Conservation (phyloP, 768 basidiomycete species). For the Thelephora ganbajun region DNA sequence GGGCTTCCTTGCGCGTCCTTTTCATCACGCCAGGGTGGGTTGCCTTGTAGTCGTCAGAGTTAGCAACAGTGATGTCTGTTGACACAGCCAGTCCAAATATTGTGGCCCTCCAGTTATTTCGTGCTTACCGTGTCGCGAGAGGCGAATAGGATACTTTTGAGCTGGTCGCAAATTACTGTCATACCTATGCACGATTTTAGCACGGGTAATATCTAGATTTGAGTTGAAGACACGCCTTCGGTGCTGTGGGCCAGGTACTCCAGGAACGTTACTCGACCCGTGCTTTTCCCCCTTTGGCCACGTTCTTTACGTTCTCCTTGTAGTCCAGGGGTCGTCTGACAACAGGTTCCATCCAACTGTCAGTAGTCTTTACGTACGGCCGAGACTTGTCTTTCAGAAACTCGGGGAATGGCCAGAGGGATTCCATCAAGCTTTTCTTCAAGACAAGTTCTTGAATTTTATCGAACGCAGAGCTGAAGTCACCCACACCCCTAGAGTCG, state of each 20-base stretch:
- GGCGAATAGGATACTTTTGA: slow-evolving; percentile 66
- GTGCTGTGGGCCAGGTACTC: slow-evolving; percentile 54
- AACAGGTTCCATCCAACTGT: slow-evolving; percentile 44
- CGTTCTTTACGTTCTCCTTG: slow-evolving; percentile 24
- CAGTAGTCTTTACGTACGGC: slow-evolving; percentile 21
- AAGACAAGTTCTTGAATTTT: slow-evolving; percentile 4
- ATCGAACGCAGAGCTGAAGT: slow-evolving; percentile 5
- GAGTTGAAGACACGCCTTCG: slow-evolving; percentile 46
- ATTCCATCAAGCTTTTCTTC: slow-evolving; percentile 3
- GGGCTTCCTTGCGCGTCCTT: slow-evolving; percentile 47
- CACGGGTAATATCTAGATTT: slow-evolving; percentile 2
- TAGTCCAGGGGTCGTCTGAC: slow-evolving; percentile 37
- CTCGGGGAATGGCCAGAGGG: slow-evolving; percentile 9
- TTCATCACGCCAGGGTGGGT: slow-evolving; percentile 41
- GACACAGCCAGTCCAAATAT: too few species aligned
- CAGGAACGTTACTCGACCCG: slow-evolving; percentile 41
- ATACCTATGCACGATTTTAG: slow-evolving; percentile 43
- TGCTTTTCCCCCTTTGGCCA: slow-evolving; percentile 23
- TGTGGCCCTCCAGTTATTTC: too few species aligned
- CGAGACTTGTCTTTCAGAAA: slow-evolving; percentile 12
- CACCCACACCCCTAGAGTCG: slow-evolving; percentile 32
- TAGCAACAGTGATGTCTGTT: too few species aligned
- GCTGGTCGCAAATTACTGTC: slow-evolving; percentile 57
- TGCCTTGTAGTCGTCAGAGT: too few species aligned
- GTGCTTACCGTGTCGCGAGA: slow-evolving; percentile 59